Percentiles rank a stretch among this genome's conserved stretches.
phyloP scores from a whole-genome alignment of 768 basidiomycete genomes.

The Collybiopsis luxurians region DNA sequence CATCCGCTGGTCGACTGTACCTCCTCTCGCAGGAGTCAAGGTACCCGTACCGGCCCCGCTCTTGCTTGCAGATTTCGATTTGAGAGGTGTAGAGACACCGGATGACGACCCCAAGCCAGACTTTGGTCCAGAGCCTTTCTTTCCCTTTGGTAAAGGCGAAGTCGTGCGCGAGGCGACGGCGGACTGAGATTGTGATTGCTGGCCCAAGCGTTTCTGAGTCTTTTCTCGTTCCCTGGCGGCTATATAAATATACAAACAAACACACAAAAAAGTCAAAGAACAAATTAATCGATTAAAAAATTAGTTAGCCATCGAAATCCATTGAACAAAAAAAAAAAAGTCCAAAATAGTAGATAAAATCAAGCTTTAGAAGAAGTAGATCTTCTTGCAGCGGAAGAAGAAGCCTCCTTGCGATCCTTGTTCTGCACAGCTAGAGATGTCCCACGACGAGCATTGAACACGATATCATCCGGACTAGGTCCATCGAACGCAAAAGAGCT shows the following conservation, averaged over 20 bases:
- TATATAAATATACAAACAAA: constrained; percentile 40
- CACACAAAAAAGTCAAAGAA: constrained; percentile 9
- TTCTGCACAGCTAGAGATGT: constrained; percentile 51
- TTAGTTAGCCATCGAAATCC: constrained; percentile 4
- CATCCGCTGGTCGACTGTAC: constrained; percentile 48
- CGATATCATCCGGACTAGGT: constrained; percentile 91
- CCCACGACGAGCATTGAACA: constrained; percentile 76
- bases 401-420: constrained; percentile 17
- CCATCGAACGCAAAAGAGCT: constrained; percentile 67
- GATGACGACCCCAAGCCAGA: too few species aligned
- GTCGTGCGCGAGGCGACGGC: constrained; percentile 43
- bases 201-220: constrained; percentile 48
- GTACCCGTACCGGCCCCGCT: constrained; percentile 26
- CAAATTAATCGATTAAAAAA: constrained; percentile 15
- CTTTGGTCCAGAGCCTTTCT: constrained; percentile 2
- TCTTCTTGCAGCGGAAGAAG: constrained; percentile 17
- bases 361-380: constrained; percentile 18
- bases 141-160: constrained; percentile 29
- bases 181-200: constrained; percentile 37
- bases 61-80: constrained; percentile 14
- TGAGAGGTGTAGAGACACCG: constrained; percentile 27
- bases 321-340: neutral
- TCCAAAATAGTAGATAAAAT: constrained; percentile 8
- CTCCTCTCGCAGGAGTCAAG: constrained; percentile 37
- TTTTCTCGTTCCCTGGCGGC: constrained; percentile 82